Evolutionary conservation across 495 filamentous ascomycete genomes (phyloP), one percentile per base, ranked within the genome.

Genomic region (Daldinia caldariorum): DNA sequence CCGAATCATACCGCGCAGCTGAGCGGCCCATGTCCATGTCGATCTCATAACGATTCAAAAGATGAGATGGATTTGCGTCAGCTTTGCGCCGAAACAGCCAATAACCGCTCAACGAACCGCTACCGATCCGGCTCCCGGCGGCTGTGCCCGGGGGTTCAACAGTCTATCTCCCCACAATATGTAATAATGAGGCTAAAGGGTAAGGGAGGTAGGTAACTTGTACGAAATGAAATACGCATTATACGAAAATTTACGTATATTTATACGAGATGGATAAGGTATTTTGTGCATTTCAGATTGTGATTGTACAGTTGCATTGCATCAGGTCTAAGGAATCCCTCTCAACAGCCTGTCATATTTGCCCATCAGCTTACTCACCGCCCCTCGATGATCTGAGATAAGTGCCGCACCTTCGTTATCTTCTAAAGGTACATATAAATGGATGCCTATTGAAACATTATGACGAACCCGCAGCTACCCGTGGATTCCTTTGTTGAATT

Each of bases 381-480:
- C 49, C 26, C 49, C 49, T 10, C 34, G 34, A 7, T 5, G 20
- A 53, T 53, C 49, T 26, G 26, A 53, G 22, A 53, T 53, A 53
- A 26, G 6, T 3, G 13, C n/a, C 29, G 29, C 22, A 16, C 14
- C 26, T 32, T 32, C 3, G 13, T 32, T 53, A 31, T 53, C 26
- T 31, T 20, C 20, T 26, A n/a, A n/a, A n/a, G n/a, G n/a, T n/a
- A 26, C 26, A 26, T 26, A n/a, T 53, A 6, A 53, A 53, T 32
- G 26, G 49, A 32, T 53, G 49, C 49, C 32, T 43, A 59, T 41
- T 41, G 49, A 13, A 16, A 58, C 45, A 37, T 57, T 43, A 47
- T 41, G 45, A 47, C 37, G 38, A 54, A 54, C 37, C 31, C 58
- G 61, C 49, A 58, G 49, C 51, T 70, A 41, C 34, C 67, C 57